A percentile compares a stretch with the other conserved stretches of the same genome.
Evolutionary conservation across 352 stramenopile species (phyloP).

Genomic region (Phytophthora foliorum): DNA sequence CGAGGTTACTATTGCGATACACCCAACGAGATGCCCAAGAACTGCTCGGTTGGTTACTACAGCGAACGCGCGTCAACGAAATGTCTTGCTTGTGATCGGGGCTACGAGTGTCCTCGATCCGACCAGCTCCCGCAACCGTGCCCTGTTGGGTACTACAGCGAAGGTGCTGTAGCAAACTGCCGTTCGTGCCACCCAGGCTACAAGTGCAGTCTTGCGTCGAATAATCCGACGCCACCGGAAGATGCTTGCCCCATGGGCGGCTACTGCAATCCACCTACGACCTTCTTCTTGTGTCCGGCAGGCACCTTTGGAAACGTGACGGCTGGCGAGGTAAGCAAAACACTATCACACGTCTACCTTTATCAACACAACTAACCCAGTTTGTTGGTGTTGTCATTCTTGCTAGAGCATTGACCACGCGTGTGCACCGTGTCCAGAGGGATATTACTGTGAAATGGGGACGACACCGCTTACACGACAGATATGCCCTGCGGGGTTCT

Average conservation of each 20-base stretch:
- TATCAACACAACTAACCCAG: background rate
- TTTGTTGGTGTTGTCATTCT: background rate
- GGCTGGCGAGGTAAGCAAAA: slow-evolving; percentile 66
- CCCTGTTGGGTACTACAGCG: slow-evolving; percentile 90
- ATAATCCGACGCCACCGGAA: slow-evolving; percentile 75
- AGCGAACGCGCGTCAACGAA: slow-evolving; percentile 71
- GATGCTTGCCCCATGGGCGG: slow-evolving; percentile 91
- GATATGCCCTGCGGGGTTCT: slow-evolving; percentile 70
- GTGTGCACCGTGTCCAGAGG: slow-evolving; percentile 77
- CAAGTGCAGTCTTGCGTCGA: slow-evolving; percentile 85
- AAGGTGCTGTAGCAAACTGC: slow-evolving; percentile 77
- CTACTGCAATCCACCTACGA: slow-evolving; percentile 90
- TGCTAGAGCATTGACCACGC: slow-evolving; percentile 82
- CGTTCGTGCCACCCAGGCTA: slow-evolving; percentile 74
- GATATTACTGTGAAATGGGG: slow-evolving; percentile 85
- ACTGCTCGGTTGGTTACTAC: slow-evolving; percentile 84
- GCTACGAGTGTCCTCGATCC: slow-evolving; percentile 85
- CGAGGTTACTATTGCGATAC: slow-evolving; percentile 86
- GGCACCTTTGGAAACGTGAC: slow-evolving; percentile 90
- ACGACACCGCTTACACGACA: slow-evolving; percentile 71
- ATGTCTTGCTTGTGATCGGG: slow-evolving; percentile 77
- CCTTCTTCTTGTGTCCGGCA: slow-evolving; percentile 86
- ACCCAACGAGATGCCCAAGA: slow-evolving; percentile 68
- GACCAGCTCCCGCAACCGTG: slow-evolving; percentile 83
- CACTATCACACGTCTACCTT: background rate